Percentiles rank a stretch among this genome's conserved stretches.
These are phyloP conservation scores for Silybum marianum DNA, from an alignment of 129 eudicot species.

Conservation along the genomic window DNA sequence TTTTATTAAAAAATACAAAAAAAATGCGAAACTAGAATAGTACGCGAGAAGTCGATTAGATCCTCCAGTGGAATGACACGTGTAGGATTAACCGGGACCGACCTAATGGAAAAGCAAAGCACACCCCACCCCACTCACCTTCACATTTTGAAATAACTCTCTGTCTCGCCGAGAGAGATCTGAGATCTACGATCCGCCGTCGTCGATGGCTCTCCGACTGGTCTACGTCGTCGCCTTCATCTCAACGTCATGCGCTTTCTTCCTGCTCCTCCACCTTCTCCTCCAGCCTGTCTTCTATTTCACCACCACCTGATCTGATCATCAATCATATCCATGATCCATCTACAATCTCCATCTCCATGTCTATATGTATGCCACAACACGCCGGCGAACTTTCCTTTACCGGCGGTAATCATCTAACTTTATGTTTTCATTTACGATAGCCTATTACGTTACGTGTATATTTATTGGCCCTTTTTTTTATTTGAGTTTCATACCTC, in stretches of 20 bases:
- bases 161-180: slow-evolving; percentile 15
- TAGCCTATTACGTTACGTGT: not conserved
- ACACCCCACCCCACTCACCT: not conserved
- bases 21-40: slow-evolving; percentile 25
- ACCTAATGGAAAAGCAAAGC: slow-evolving; percentile 9
- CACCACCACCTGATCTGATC: slow-evolving; percentile 29
- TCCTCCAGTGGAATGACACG: slow-evolving; percentile 25
- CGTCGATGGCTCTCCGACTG: slow-evolving; percentile 40
- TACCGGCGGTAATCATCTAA: slow-evolving; percentile 15
- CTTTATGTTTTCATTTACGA: not conserved
- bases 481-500: slow-evolving; percentile 7
- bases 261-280: slow-evolving; percentile 45
- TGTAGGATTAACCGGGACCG: slow-evolving; percentile 31
- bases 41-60: slow-evolving; percentile 5
- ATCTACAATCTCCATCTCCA: not conserved
- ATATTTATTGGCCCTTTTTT: not conserved
- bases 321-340: not conserved
- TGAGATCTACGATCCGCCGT: slow-evolving; percentile 7
- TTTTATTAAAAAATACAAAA: not conserved
- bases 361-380: not conserved
- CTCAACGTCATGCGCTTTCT: slow-evolving; percentile 47
- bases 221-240: slow-evolving; percentile 43
- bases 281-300: slow-evolving; percentile 56
- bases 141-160: slow-evolving; percentile 4
- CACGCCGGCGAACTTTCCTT: slow-evolving; percentile 11